Percentiles rank a stretch among this genome's conserved stretches.
Evolutionary conservation across 2,329 filamentous ascomycete species (phyloP).

Genomic region (Neopestalotiopsis sp.): DNA sequence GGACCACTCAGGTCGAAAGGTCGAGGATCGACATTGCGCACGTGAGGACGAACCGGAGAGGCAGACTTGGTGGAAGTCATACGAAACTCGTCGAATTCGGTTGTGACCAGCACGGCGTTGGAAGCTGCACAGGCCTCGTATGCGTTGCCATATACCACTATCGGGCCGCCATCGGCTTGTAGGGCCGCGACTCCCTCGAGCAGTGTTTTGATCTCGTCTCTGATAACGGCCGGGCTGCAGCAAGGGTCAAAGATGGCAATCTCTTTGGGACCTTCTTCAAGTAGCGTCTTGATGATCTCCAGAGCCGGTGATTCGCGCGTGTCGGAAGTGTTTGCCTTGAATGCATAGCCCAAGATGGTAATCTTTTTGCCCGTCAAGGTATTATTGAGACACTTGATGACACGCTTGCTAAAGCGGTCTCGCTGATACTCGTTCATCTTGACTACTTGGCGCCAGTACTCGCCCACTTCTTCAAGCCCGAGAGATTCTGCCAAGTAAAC

Average conservation of each 20-base stretch:
- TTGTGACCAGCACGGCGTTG: slow-evolving; percentile 59
- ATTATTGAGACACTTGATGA: slow-evolving; percentile 71
- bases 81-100: slow-evolving; percentile 55
- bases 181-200: slow-evolving; percentile 39
- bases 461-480: slow-evolving; percentile 71
- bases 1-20: slow-evolving; percentile 45
- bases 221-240: slow-evolving; percentile 56
- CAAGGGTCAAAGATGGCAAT: slow-evolving; percentile 73
- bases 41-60: not conserved
- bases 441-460: slow-evolving; percentile 77
- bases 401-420: slow-evolving; percentile 68
- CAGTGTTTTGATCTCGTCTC: slow-evolving; percentile 53
- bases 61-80: not conserved
- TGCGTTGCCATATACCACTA: slow-evolving; percentile 52
- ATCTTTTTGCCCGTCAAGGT: slow-evolving; percentile 74
- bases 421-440: slow-evolving; percentile 79
- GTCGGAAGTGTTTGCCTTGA: slow-evolving; percentile 81
- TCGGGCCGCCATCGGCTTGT: slow-evolving; percentile 45
- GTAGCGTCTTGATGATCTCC: slow-evolving; percentile 68
- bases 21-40: slow-evolving; percentile 48
- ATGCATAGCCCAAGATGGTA: slow-evolving; percentile 75
- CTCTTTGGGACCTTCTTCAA: slow-evolving; percentile 67
- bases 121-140: slow-evolving; percentile 55
- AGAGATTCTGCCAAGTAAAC: slow-evolving; percentile 75
- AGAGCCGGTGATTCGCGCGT: slow-evolving; percentile 74